These are phyloP conservation scores for Lignosus rhinocerotis DNA, from an alignment of 1,284 basidiomycete species.

Conservation along the genomic window DNA sequence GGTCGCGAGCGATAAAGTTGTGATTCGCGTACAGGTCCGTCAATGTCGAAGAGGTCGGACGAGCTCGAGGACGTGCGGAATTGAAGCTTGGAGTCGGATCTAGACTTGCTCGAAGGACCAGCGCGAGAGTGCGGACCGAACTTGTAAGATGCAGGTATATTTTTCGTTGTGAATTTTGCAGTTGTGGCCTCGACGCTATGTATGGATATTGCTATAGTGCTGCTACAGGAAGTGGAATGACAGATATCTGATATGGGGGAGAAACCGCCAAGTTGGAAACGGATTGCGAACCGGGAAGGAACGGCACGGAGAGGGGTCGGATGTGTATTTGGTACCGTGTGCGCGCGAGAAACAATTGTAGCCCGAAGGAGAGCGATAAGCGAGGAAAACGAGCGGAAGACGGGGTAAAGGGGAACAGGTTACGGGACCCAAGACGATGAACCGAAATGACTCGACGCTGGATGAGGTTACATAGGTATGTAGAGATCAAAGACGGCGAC, in stretches of 20 bases:
- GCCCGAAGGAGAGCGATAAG: neutral
- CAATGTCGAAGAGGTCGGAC: neutral
- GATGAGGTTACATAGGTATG: conserved; percentile 20
- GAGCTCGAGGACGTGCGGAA: neutral
- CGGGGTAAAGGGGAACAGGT: neutral
- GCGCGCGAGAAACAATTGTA: neutral
- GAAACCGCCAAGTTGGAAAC: neutral
- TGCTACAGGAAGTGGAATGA: neutral
- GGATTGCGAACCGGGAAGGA: neutral
- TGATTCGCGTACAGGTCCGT: neutral
- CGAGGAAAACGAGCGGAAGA: neutral
- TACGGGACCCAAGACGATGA: neutral
- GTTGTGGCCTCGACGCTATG: neutral
- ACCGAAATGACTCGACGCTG: neutral
- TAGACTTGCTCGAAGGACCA: no score
- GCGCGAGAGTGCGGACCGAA: no score
- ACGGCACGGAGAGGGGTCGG: neutral
- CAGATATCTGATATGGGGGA: neutral
- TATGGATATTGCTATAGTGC: neutral
- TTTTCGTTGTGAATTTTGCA: no score
- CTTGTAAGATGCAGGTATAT: no score
- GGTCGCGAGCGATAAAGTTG: neutral
- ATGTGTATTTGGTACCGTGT: neutral
- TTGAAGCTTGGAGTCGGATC: neutral
- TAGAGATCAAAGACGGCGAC: conserved; percentile 16